These are phyloP conservation scores for Strombidium stylifer DNA, from an alignment of 73 alveolate genomes.

Conservation along the genomic window DNA sequence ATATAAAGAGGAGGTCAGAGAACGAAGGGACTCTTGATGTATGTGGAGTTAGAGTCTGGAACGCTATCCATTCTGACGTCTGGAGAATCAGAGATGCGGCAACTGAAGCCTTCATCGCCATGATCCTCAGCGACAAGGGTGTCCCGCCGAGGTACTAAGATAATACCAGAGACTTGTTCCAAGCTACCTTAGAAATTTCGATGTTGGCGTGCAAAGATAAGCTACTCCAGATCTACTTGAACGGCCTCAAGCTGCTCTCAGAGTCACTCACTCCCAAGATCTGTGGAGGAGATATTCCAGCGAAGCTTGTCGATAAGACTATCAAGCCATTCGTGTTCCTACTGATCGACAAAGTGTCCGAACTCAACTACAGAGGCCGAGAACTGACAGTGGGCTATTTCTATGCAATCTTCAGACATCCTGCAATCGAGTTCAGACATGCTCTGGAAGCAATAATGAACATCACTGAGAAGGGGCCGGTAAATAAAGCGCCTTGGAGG, in stretches of 20 bases:
- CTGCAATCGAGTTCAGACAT: conserved; percentile 85
- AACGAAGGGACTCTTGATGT: conserved; percentile 86
- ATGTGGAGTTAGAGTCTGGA: conserved; percentile 94
- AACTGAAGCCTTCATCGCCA: conserved; percentile 90
- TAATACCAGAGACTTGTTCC: conserved; percentile 80
- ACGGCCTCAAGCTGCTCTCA: conserved; percentile 82
- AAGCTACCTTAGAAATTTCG: conserved; percentile 92
- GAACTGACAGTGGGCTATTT: conserved; percentile 85
- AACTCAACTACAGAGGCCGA: conserved; percentile 92
- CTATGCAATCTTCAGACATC: conserved; percentile 87
- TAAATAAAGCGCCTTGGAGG: conserved; percentile 93
- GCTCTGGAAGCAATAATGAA: conserved; percentile 91
- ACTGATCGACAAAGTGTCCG: conserved; percentile 87
- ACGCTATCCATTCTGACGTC: conserved; percentile 87
- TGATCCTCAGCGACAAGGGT: conserved; percentile 87
- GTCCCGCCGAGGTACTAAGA: conserved; percentile 87
- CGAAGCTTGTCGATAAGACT: conserved; percentile 78
- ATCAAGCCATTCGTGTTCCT: conserved; percentile 85
- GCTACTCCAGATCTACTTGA: conserved; percentile 87
- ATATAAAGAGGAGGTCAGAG: conserved; percentile 86
- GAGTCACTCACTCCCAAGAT: conserved; percentile 94
- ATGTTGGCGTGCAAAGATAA: conserved; percentile 91
- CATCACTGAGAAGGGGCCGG: conserved; percentile 88
- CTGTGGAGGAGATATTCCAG: conserved; percentile 94
- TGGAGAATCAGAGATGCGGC: conserved; percentile 99